Base-by-base conservation (phyloP, 2,329 filamentous ascomycete species). In the Aspergillus piperis region DNA sequence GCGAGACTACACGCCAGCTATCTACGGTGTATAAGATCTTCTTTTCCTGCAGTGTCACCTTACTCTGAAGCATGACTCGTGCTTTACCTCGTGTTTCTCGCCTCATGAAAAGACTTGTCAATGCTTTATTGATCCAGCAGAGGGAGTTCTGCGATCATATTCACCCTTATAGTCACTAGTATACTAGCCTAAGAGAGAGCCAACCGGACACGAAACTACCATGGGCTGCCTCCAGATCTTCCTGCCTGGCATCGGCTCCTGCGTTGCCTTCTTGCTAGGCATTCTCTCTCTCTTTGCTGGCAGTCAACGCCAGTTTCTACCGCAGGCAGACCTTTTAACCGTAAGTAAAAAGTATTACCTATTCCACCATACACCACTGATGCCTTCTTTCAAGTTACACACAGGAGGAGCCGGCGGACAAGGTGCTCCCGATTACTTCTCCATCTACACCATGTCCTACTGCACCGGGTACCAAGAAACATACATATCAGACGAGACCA, bases 361-460 rank as follows among this genome's bases (percentile, higher is more conserved):
- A 15, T 21, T 1, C 8, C 19, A 52, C 5, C 21, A 4, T 21
- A 8, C 11, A 13, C 0, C 32, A 38, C 38, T 42, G 30, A 50
- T 44, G 2, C 13, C 6, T 8, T 27, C 5, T 27, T 32, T 32
- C 11, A 6, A 60, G 48, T 27, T 39, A 27, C 38, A 54, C 5
- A 41, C 27, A 17, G 42, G 44, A 53, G 27, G 58, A 13, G 17
- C 25, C 25, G 30, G 54, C 17, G 58, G 27, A 15, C 15, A n/a
- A 11, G 52, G 52, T 1, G 53, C 52, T 1, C 58, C 58, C 17
- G 58, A 60, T 36, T 60, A 56, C 32, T 60, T 60, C 52, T 47
- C 52, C 23, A 36, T 60, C 2, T 60, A 60, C 13, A 38, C 54
- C 21, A 60, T 60, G 58, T 60, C 58, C 10, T 60, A 60, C 47